phyloP scores from a whole-genome alignment of 371 early-diverging fungal species.

The Caulochytrium protostelioides region DNA sequence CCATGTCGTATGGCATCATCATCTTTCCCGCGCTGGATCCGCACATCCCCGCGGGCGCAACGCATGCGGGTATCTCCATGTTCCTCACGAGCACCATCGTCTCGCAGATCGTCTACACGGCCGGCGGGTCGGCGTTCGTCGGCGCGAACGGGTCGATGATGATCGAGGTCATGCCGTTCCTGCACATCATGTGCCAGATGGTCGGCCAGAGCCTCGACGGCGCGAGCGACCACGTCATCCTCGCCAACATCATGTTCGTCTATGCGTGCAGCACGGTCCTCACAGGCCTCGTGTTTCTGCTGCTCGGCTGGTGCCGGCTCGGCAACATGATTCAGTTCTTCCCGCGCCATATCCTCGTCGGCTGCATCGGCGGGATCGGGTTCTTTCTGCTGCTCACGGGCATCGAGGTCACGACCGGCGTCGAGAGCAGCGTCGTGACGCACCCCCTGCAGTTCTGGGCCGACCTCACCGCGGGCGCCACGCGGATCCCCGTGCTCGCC shows the following conservation, averaged over 20 bases:
- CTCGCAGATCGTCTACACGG: slow-evolving; percentile 59
- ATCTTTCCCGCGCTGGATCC: slow-evolving; percentile 64
- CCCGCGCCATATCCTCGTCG: slow-evolving; percentile 84
- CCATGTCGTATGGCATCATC: slow-evolving; percentile 51
- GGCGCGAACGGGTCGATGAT: slow-evolving; percentile 85
- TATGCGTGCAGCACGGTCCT: slow-evolving; percentile 49
- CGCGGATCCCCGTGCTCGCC: too few species aligned
- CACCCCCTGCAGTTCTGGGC: too few species aligned
- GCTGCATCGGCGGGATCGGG: slow-evolving; percentile 86
- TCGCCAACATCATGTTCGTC: slow-evolving; percentile 74
- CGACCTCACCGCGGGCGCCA: too few species aligned
- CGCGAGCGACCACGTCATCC: slow-evolving; percentile 34
- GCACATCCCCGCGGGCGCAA: slow-evolving; percentile 53
- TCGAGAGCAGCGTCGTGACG: too few species aligned
- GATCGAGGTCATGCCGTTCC: slow-evolving; percentile 82
- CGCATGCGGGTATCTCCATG: slow-evolving; percentile 75
- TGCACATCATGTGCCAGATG: slow-evolving; percentile 58
- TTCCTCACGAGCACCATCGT: slow-evolving; percentile 56
- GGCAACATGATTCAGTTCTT: slow-evolving; percentile 45
- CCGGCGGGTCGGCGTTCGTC: slow-evolving; percentile 63
- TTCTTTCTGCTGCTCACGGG: slow-evolving; percentile 81
- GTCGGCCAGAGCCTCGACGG: slow-evolving; percentile 38
- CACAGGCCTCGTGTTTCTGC: slow-evolving; percentile 67
- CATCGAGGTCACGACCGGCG: slow-evolving; percentile 59
- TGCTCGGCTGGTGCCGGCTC: slow-evolving; percentile 61